Evolutionary conservation across 352 stramenopile species (phyloP).

Genomic region (Phytopythium aichiense): DNA sequence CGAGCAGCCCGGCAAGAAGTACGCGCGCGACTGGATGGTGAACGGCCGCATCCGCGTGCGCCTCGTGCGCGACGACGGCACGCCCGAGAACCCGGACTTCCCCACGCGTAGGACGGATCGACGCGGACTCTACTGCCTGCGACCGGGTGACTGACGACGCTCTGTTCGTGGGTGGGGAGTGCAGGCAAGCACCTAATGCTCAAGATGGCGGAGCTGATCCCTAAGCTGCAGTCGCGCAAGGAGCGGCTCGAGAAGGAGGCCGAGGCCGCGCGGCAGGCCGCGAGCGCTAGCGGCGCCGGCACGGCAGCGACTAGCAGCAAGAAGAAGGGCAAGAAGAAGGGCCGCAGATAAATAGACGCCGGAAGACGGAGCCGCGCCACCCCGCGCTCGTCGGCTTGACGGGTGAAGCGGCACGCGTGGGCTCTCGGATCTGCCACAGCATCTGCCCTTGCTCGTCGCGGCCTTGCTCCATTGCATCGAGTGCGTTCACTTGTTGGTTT

Average conservation of each 20-base stretch:
- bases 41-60: slow-evolving; percentile 70
- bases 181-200: slow-evolving; percentile 65
- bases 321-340: slow-evolving; percentile 89
- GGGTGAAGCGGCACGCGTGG: background rate
- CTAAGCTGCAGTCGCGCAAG: slow-evolving; percentile 80
- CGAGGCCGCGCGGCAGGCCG: slow-evolving; percentile 44
- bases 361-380: background rate
- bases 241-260: slow-evolving; percentile 68
- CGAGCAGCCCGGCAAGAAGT: slow-evolving; percentile 60
- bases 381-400: background rate
- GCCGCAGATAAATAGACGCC: slow-evolving; percentile 58
- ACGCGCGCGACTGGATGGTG: slow-evolving; percentile 73
- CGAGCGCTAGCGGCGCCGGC: slow-evolving; percentile 21
- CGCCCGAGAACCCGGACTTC: slow-evolving; percentile 64
- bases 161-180: background rate
- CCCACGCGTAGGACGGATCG: slow-evolving; percentile 29
- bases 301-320: slow-evolving; percentile 44
- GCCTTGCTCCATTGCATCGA: background rate
- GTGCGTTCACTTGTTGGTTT: background rate
- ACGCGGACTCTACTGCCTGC: slow-evolving; percentile 3
- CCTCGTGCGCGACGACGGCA: slow-evolving; percentile 54
- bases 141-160: slow-evolving; percentile 1
- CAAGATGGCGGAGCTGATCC: slow-evolving; percentile 86
- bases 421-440: background rate
- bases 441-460: background rate